Evolutionary conservation across 2,329 filamentous ascomycete species (phyloP).

Genomic region (Pseudogymnoascus sp.): DNA sequence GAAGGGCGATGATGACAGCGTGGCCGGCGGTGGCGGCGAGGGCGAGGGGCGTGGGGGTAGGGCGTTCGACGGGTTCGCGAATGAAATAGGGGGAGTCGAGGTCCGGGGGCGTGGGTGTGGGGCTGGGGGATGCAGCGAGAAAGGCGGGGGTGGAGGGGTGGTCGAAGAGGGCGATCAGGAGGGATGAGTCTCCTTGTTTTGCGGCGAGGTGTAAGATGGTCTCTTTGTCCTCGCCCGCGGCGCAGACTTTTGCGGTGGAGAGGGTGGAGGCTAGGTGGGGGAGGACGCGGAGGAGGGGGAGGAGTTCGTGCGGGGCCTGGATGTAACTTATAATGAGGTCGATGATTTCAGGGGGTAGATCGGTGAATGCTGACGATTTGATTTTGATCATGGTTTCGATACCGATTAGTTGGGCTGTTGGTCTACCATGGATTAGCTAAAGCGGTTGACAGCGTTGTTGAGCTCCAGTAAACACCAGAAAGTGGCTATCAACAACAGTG

Average conservation of each 20-base stretch:
- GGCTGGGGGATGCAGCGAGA: background rate
- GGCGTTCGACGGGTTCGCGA: background rate
- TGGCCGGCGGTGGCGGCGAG: background rate
- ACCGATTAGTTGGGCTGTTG: background rate
- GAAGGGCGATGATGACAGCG: background rate
- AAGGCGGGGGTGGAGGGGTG: background rate
- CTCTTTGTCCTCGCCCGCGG: background rate
- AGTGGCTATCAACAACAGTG: background rate
- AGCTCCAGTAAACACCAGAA: background rate
- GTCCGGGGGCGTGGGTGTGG: background rate
- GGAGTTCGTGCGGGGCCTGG: background rate
- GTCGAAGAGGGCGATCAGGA: background rate
- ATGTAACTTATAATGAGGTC: background rate
- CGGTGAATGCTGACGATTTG: background rate
- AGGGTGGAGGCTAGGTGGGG: background rate
- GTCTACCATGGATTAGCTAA: background rate
- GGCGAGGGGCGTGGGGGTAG: background rate
- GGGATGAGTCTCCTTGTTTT: background rate
- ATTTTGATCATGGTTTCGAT: background rate
- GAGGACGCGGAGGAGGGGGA: background rate
- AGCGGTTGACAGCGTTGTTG: background rate
- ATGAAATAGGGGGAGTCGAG: background rate
- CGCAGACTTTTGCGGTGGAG: background rate
- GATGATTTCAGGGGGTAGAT: background rate
- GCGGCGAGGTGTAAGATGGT: background rate